phyloP scores from a whole-genome alignment of 306 rosid genomes.

The Albizia julibrissin region DNA sequence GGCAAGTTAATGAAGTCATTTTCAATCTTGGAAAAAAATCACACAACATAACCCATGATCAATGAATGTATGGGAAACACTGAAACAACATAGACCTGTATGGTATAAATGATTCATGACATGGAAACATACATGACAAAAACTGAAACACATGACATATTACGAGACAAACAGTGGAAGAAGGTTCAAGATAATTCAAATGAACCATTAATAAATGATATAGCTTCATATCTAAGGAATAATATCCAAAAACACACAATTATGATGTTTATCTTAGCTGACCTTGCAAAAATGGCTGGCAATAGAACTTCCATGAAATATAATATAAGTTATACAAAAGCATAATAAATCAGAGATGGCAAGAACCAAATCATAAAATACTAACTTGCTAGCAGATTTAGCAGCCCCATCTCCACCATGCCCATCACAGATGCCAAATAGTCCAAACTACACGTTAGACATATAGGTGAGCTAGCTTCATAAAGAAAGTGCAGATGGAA shows the following conservation, averaged over 20 bases:
- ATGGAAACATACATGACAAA: slow-evolving; percentile 16
- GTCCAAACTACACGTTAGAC: slow-evolving; percentile 79
- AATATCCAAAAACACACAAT: background rate
- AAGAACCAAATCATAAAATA: slow-evolving; percentile 39
- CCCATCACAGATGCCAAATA: slow-evolving; percentile 92
- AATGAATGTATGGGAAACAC: slow-evolving; percentile 11
- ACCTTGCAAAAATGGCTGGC: slow-evolving; percentile 8
- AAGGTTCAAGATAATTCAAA: slow-evolving; percentile 23
- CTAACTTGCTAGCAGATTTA: slow-evolving; percentile 93
- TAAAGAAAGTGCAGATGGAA: slow-evolving; percentile 34
- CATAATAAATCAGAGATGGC: slow-evolving; percentile 31
- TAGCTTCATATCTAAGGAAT: background rate
- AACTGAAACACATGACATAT: background rate
- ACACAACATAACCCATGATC: slow-evolving; percentile 9
- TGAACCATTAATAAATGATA: slow-evolving; percentile 9
- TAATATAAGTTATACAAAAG: slow-evolving; percentile 16
- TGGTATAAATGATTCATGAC: slow-evolving; percentile 1
- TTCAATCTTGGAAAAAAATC: background rate
- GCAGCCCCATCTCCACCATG: slow-evolving; percentile 96
- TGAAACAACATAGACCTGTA: slow-evolving; percentile 7
- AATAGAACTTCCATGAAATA: background rate
- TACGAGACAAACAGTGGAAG: slow-evolving; percentile 1
- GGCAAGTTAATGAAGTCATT: slow-evolving; percentile 9
- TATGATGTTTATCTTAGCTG: slow-evolving; percentile 7
- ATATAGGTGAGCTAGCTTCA: slow-evolving; percentile 40